Percentiles rank a stretch among this genome's conserved stretches.
Evolutionary conservation across 345 rosid genomes (phyloP).

Genomic region (Syzygium aqueum): DNA sequence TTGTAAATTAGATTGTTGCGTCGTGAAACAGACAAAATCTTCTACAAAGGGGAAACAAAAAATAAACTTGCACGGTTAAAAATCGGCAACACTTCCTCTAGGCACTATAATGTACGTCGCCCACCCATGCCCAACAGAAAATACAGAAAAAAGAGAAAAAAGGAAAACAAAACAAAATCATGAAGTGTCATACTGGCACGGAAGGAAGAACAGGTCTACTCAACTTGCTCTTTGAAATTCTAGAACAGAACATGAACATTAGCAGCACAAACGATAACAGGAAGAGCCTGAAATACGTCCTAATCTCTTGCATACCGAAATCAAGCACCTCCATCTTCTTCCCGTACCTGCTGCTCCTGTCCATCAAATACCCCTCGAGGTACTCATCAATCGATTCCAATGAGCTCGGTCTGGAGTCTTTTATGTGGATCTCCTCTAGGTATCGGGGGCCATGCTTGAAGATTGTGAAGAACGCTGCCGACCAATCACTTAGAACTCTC

Average conservation of each 20-base stretch:
- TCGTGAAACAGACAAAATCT: not conserved
- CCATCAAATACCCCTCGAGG: conserved; percentile 83
- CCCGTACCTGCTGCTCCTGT: conserved; percentile 69
- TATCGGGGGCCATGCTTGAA: conserved; percentile 53
- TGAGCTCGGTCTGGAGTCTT: conserved; percentile 34
- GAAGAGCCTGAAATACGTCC: conserved; percentile 96
- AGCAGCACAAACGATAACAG: conserved; percentile 72
- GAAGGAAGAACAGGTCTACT: conserved; percentile 48
- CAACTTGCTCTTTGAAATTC: conserved; percentile 74
- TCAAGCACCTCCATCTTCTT: conserved; percentile 88
- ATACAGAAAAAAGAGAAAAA: not conserved
- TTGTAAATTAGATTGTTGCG: not conserved
- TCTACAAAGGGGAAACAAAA: not conserved
- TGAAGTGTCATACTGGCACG: conserved; percentile 10
- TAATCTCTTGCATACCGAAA: conserved; percentile 89
- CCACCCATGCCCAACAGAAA: not conserved
- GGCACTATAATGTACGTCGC: not conserved
- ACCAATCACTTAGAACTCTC: conserved; percentile 90
- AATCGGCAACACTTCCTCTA: not conserved
- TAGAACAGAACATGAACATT: conserved; percentile 90
- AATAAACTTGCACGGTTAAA: not conserved
- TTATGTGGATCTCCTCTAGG: conserved; percentile 25
- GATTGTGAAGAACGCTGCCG: conserved; percentile 67
- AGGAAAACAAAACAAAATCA: not conserved
- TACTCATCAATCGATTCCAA: conserved; percentile 90